Evolutionary conservation across 169 alveolate genomes (phyloP).

Genomic region (Theileria parva): DNA sequence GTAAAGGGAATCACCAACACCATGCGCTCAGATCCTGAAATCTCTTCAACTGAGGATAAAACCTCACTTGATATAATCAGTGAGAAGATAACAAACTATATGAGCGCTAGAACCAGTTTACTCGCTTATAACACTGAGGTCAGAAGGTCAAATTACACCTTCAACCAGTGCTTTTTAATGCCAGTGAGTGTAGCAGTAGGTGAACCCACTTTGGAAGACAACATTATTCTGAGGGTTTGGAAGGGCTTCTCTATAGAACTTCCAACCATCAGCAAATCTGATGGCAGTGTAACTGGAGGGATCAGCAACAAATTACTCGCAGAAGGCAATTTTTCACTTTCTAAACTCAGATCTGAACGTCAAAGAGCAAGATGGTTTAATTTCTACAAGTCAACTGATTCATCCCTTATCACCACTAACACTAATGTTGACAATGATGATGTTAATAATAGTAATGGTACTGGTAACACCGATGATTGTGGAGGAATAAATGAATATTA

Average conservation of each 20-base stretch:
- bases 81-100: constrained; percentile 9
- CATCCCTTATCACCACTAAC: constrained; percentile 4
- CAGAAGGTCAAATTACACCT: constrained; percentile 80
- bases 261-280: not conserved
- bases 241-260: constrained; percentile 61
- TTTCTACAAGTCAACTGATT: constrained; percentile 81
- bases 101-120: constrained; percentile 2
- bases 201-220: constrained; percentile 85
- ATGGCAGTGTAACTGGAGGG: not conserved
- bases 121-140: constrained; percentile 48
- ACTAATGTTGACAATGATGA: not conserved
- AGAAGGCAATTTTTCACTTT: constrained; percentile 77
- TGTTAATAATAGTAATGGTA: constrained; percentile 10
- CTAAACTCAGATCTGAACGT: constrained; percentile 70
- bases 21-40: not conserved
- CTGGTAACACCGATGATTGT: constrained; percentile 13
- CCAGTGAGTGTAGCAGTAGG: constrained; percentile 81
- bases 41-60: not conserved
- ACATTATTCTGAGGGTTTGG: constrained; percentile 86
- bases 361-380: constrained; percentile 85
- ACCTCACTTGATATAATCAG: not conserved
- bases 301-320: constrained; percentile 59
- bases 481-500: constrained; percentile 65
- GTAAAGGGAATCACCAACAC: constrained; percentile 48
- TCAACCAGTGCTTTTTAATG: constrained; percentile 87